Base-by-base conservation (phyloP, 768 basidiomycete genomes). In the Pisolithus microcarpus region DNA sequence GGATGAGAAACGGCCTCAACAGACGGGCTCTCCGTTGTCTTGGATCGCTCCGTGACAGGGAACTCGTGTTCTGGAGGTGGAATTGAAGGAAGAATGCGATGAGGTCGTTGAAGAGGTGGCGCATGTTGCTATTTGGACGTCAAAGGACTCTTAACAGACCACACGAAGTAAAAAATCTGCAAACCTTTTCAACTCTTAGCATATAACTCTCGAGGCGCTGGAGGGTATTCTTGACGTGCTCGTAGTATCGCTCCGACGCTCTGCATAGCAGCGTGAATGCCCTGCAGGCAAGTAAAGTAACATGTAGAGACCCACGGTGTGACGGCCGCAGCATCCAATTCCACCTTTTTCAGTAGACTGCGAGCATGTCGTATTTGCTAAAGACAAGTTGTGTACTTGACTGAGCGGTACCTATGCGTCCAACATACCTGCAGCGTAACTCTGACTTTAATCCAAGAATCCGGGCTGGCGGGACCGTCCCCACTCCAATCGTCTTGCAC, bases 331-430 rank as follows among this genome's bases (percentile, higher is more conserved):
- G 72, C 74, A 52, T 78, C 72, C 28, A 74, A 56, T 54, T 85
- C 79, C 16, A 84, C 77, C 52, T 79, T 81, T 61, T 75, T 75
- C 39, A 87, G 55, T 50, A 87, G 65, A 52, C 71, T 71, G 46
- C 74, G 68, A 0, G 84, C 84, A 60, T 76, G 77, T 55, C 78
- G 80, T 4, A 86, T 61, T 60, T 65, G 55, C 71, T 74, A 70
- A 73, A 42, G 19, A 42, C 39, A 1, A 2, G 9, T 21, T 37
- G 15, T 39, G 18, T 36, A 31, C 24, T 21, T 23, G 46, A 43
- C 39, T 36, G 48, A 6, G 26, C 46, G 15, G 9, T 23, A 9
- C 7, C 9, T 15, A 30, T 16, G 15, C 16, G 13, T 30, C 15
- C 53, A 21, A 11, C 73, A 24, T 34, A 82, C 86, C 76, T 86